phyloP scores from a whole-genome alignment of 768 basidiomycete species.

The Leccinum pellstonianum region DNA sequence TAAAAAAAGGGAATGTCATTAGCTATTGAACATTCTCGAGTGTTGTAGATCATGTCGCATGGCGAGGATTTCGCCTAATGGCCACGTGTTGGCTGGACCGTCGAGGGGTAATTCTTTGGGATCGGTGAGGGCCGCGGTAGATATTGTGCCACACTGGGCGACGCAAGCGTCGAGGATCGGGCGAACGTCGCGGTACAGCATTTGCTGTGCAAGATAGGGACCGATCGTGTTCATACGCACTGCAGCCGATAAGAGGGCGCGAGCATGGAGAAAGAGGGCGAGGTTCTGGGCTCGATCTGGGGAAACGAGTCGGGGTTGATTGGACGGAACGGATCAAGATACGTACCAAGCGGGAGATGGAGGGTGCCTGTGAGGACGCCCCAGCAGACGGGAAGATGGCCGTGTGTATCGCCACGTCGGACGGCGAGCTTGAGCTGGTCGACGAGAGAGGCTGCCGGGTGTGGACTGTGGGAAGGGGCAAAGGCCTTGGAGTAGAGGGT shows the following conservation, averaged over 20 bases:
- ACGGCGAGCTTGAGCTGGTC: constrained; percentile 68
- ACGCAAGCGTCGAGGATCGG: constrained; percentile 61
- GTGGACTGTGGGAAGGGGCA: constrained; percentile 26
- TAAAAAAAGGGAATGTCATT: background rate
- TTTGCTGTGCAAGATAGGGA: constrained; percentile 88
- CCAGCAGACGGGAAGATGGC: constrained; percentile 92
- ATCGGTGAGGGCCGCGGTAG: constrained; percentile 42
- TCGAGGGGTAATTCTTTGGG: constrained; percentile 29
- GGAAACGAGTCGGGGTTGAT: constrained; percentile 5
- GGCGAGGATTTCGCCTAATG: constrained; percentile 88
- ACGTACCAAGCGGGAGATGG: constrained; percentile 65
- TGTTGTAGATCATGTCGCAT: constrained; percentile 92
- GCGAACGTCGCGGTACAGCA: constrained; percentile 72
- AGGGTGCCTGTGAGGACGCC: constrained; percentile 80
- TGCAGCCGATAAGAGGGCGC: constrained; percentile 86
- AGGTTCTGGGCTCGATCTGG: constrained; percentile 82
- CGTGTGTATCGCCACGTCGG: constrained; percentile 61
- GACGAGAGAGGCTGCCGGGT: constrained; percentile 40
- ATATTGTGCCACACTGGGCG: constrained; percentile 43
- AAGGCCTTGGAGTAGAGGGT: constrained; percentile 86
- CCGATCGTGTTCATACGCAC: constrained; percentile 91
- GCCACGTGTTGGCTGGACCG: constrained; percentile 92
- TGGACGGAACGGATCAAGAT: background rate
- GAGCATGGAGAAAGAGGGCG: constrained; percentile 89
- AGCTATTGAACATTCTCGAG: constrained; percentile 95